Percentiles rank a stretch among this genome's conserved stretches.
phyloP scores from a whole-genome alignment of 495 filamentous ascomycete genomes.

The Cercophora sp. region DNA sequence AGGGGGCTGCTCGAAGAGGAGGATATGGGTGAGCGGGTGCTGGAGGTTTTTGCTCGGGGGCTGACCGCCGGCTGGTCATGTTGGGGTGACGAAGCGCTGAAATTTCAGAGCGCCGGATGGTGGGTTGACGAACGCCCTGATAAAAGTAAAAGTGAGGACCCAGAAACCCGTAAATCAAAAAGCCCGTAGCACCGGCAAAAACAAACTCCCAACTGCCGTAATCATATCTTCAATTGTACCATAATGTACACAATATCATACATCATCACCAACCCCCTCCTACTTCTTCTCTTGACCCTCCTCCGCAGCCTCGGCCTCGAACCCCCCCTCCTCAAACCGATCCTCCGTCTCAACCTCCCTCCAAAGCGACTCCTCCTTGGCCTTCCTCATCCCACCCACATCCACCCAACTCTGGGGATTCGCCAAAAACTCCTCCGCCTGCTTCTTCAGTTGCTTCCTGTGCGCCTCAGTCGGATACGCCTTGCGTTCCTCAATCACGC shows the following conservation, averaged over 20 bases:
- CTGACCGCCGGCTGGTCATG: conserved; percentile 84
- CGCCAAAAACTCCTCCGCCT: conserved; percentile 30
- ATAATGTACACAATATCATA: neutral
- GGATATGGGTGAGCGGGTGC: conserved; percentile 52
- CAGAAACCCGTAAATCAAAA: too few relatives aligned
- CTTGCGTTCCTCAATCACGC: conserved; percentile 23
- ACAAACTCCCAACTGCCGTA: too few relatives aligned
- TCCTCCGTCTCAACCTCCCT: conserved; percentile 25
- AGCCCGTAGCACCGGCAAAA: too few relatives aligned
- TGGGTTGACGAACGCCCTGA: too few relatives aligned
- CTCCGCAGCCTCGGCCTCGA: conserved; percentile 16
- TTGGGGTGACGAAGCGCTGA: conserved; percentile 83
- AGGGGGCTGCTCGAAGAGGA: conserved; percentile 42
- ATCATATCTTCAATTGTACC: too few relatives aligned
- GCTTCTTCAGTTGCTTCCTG: conserved; percentile 24
- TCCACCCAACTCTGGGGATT: conserved; percentile 39
- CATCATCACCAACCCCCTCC: neutral
- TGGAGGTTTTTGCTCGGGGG: conserved; percentile 88
- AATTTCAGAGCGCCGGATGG: conserved; percentile 52
- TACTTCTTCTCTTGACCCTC: conserved; percentile 3
- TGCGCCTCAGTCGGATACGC: conserved; percentile 14
- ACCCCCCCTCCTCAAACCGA: neutral
- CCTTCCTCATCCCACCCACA: conserved; percentile 34
- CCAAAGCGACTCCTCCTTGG: conserved; percentile 14
- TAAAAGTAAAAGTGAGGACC: too few relatives aligned